Base-by-base conservation (phyloP, 805 yeast genomes). In the Wickerhamomyces chaumierensis region DNA sequence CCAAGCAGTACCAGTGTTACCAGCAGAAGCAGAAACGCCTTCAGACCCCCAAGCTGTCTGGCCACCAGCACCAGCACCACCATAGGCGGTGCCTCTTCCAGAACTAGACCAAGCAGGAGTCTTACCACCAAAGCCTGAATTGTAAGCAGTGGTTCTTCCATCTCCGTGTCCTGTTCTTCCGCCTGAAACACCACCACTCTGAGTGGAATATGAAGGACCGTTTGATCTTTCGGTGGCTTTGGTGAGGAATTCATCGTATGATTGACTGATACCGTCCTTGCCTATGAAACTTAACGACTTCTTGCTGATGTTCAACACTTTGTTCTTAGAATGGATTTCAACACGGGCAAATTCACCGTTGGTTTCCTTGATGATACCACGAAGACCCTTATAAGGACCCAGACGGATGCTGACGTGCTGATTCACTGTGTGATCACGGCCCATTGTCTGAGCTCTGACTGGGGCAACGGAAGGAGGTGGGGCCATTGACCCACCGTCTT, bases 361-460 rank as follows among this genome's bases (percentile, higher is more conserved):
- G 9, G 95, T 86, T 56, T 92, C 97, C 48, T 83, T 81, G 33
- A 92, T 85, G 47, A 85, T 82, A 57, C 98, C 98, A 64, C 81
- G 78, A 48, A 86, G 76, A 35, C 98, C 97, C 63, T 92, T 92
- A 59, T 90, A 86, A 36, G 75, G 77, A 23, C 94, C 92, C n/a
- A 96, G 86, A 53, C 82, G 78, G 36, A 92, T 82, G 46, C 86
- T 75, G 18, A 92, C 96, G 42, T 81, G 81, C 54, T 85, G 86
- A 48, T 85, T 82, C 29, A 92, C 54, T 21, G 94, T 75, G 36
- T 74, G 73, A 57, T 86, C 95, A 48, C 95, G 75, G 8, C 95
- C 95, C 16, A 28, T 28, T 28, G n/a, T 13, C 13, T 28, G 31
- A 39, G 65, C 69, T 43, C 75, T 69, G 17, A 60, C 57, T 29